Percentiles rank a stretch among this genome's conserved stretches.
phyloP scores from a whole-genome alignment of 257 asterid species.

The Gardenia jasminoides region DNA sequence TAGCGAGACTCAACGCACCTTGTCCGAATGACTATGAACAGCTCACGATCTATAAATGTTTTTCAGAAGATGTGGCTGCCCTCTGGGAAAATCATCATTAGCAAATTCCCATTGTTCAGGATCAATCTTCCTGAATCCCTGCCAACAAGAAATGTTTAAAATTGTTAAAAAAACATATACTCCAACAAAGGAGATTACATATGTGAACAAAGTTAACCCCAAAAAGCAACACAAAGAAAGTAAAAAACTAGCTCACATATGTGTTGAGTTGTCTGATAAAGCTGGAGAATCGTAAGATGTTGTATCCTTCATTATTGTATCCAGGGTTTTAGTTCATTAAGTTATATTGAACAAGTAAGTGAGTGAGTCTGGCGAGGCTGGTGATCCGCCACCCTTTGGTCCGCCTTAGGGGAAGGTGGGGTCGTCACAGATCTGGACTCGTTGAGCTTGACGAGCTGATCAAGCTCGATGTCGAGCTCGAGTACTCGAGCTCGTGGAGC shows the following conservation, averaged over 20 bases:
- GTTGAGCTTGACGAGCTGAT: no score
- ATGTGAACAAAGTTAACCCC: background rate
- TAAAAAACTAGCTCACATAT: conserved; percentile 49
- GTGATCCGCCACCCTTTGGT: no score
- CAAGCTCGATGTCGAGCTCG: no score
- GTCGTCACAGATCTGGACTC: no score
- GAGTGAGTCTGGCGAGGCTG: no score
- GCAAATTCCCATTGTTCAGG: conserved; percentile 95
- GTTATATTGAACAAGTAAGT: conserved; percentile 46
- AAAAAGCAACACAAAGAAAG: conserved; percentile 8
- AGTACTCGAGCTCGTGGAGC: no score
- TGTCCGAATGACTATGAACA: conserved; percentile 87
- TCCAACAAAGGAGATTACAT: background rate
- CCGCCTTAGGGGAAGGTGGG: no score
- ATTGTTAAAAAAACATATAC: conserved; percentile 5
- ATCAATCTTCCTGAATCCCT: conserved; percentile 92
- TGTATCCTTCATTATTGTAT: no score
- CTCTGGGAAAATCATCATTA: conserved; percentile 73
- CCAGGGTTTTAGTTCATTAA: no score
- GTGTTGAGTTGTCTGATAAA: conserved; percentile 90
- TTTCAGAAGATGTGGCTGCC: conserved; percentile 70
- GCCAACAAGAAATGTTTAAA: conserved; percentile 12
- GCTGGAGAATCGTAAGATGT: no score
- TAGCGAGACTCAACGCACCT: conserved; percentile 38
- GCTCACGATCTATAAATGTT: conserved; percentile 85